Conservation (phyloP, 495 filamentous ascomycete species). For the Pseudevernia furfuracea region DNA sequence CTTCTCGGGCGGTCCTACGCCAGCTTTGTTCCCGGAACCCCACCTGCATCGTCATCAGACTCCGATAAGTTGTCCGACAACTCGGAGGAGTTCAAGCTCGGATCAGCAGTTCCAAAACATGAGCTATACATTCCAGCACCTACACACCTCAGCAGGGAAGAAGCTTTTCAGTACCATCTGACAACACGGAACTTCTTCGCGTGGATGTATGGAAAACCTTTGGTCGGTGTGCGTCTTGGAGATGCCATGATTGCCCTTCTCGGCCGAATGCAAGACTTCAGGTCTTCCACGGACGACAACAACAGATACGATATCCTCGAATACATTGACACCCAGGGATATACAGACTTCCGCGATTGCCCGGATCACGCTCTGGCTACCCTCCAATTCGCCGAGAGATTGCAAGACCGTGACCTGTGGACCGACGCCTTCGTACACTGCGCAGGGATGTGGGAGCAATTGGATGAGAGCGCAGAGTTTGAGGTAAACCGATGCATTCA, state of each 20-base stretch:
- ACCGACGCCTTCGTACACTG: constrained; percentile 60
- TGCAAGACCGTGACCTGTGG: constrained; percentile 48
- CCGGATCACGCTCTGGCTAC: constrained; percentile 53
- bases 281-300: constrained; percentile 34
- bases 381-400: constrained; percentile 54
- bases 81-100: constrained; percentile 23
- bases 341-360: constrained; percentile 51
- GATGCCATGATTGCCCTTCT: constrained; percentile 48
- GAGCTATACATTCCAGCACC: constrained; percentile 61
- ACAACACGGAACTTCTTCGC: constrained; percentile 64
- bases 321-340: constrained; percentile 54
- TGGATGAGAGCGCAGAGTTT: constrained; percentile 46
- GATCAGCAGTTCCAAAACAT: constrained; percentile 27
- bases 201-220: constrained; percentile 50
- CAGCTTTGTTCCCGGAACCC: constrained; percentile 25
- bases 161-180: constrained; percentile 49
- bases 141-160: constrained; percentile 37
- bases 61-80: constrained; percentile 19
- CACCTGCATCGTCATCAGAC: constrained; percentile 15
- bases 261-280: constrained; percentile 50
- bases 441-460: constrained; percentile 54
- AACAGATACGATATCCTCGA: constrained; percentile 46
- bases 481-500: constrained; percentile 36
- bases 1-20: constrained; percentile 45
- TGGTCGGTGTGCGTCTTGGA: constrained; percentile 55